Evolutionary conservation across 495 filamentous ascomycete genomes (phyloP).

Genomic region (Neurospora sp.): DNA sequence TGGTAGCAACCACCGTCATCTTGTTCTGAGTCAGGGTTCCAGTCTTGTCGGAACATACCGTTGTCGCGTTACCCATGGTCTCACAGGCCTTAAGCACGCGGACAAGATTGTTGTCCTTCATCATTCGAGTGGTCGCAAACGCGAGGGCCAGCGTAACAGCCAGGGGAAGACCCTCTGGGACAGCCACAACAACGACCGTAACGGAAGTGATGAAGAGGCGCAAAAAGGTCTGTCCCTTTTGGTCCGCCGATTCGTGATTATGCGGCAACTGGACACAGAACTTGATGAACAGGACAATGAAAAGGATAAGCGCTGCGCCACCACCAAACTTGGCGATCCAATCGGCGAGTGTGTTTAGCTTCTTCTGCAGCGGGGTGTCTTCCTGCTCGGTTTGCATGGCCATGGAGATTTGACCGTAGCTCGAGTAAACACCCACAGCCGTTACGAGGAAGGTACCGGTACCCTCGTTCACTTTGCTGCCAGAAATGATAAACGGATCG

Average conservation of each 20-base stretch:
- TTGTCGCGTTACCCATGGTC: conserved; percentile 96
- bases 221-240: conserved; percentile 83
- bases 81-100: conserved; percentile 86
- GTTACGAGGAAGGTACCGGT: conserved; percentile 82
- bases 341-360: conserved; percentile 79
- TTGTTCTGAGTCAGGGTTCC: conserved; percentile 91
- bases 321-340: conserved; percentile 87
- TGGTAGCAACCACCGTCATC: conserved; percentile 79
- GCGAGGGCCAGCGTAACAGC: conserved; percentile 93
- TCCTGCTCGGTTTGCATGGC: conserved; percentile 80
- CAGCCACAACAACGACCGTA: conserved; percentile 95
- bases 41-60: conserved; percentile 94
- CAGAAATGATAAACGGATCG: conserved; percentile 91
- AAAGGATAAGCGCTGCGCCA: conserved; percentile 72
- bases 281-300: conserved; percentile 83
- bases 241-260: conserved; percentile 42
- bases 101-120: conserved; percentile 91
- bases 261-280: conserved; percentile 59
- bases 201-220: conserved; percentile 93
- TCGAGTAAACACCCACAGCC: conserved; percentile 74
- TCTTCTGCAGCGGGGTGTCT: conserved; percentile 84
- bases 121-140: conserved; percentile 90
- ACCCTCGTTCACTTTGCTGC: conserved; percentile 85
- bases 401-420: conserved; percentile 90
- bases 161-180: conserved; percentile 85